A percentile compares a stretch with the other conserved stretches of the same genome.
Evolutionary conservation across 75 land plant genomes (phyloP).

Genomic region (Pinus albicaulis): DNA sequence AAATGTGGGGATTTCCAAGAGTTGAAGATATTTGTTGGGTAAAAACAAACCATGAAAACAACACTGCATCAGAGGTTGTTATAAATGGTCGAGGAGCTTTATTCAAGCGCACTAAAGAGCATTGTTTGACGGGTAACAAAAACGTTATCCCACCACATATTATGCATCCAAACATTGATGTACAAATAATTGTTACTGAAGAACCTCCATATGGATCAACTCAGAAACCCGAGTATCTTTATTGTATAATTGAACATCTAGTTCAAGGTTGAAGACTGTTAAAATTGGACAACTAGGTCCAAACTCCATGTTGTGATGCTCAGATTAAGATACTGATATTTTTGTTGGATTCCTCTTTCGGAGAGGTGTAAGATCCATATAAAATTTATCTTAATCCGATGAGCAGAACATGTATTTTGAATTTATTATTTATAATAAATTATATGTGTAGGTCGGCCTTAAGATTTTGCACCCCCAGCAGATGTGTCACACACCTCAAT

Average conservation of each 20-base stretch:
- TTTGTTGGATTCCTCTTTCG: too few relatives aligned
- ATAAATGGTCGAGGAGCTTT: neutral
- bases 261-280: neutral
- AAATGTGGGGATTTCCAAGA: too few relatives aligned
- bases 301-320: too few relatives aligned
- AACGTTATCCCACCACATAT: neutral
- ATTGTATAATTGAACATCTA: conserved; percentile 2
- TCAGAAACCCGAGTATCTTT: neutral
- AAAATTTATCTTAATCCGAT: too few relatives aligned
- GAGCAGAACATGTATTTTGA: too few relatives aligned
- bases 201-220: conserved; percentile 8
- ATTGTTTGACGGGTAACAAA: conserved; percentile 3
- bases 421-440: too few relatives aligned
- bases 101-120: conserved; percentile 3
- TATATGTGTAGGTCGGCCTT: too few relatives aligned
- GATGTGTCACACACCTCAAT: too few relatives aligned
- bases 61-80: neutral
- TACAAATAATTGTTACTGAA: neutral
- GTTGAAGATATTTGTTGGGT: neutral
- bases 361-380: too few relatives aligned
- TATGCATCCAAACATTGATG: conserved; percentile 4
- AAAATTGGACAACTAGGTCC: too few relatives aligned
- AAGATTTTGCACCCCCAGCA: too few relatives aligned
- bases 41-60: conserved; percentile 1
- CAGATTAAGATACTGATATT: too few relatives aligned